Evolutionary conservation across 129 eudicot genomes (phyloP).

Genomic region (Calendula officinalis): DNA sequence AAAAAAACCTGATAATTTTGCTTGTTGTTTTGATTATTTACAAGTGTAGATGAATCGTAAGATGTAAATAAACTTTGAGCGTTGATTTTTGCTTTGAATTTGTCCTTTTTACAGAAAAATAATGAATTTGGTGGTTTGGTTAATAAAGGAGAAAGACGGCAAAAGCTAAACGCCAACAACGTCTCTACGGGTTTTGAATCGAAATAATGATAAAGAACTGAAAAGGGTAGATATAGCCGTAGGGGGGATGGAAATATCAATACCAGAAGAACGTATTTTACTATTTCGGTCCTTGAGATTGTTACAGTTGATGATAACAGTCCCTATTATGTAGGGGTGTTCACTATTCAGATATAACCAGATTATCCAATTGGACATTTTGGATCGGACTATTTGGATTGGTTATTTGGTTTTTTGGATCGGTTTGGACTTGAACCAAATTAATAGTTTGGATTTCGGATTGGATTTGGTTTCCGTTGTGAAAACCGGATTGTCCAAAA

Average conservation of each 20-base stretch:
- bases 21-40: constrained; percentile 11
- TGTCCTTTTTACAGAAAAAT: constrained; percentile 1
- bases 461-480: too few relatives aligned
- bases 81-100: not conserved
- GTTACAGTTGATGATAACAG: constrained; percentile 12
- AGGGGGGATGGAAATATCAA: constrained; percentile 54
- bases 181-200: constrained; percentile 38
- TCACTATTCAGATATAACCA: not conserved
- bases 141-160: constrained; percentile 27
- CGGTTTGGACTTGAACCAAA: too few relatives aligned
- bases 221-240: constrained; percentile 41
- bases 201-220: constrained; percentile 21
- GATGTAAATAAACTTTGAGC: not conserved
- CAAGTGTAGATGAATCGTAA: constrained; percentile 6
- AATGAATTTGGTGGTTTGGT: constrained; percentile 27
- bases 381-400: too few relatives aligned
- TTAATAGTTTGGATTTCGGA: too few relatives aligned
- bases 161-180: constrained; percentile 45
- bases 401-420: too few relatives aligned
- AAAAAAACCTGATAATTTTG: not conserved
- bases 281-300: constrained; percentile 14
- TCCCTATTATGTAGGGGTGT: constrained; percentile 1
- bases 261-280: constrained; percentile 10
- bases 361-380: too few relatives aligned
- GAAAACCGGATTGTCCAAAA: too few relatives aligned